Base-by-base conservation (phyloP, 140 eudicot species). In the Anethum foeniculum region DNA sequence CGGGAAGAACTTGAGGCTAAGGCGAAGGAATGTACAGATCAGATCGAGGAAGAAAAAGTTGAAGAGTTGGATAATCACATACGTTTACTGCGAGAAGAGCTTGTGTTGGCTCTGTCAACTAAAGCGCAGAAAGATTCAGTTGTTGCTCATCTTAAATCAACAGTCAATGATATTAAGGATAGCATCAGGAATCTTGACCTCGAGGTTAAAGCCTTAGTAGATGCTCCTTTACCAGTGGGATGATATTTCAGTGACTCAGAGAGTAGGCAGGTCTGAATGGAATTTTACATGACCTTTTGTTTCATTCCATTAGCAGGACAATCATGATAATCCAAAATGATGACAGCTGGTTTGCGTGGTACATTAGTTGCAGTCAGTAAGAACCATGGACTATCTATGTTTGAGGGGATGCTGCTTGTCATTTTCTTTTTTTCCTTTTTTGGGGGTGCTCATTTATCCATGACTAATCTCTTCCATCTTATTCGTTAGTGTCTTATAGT, bases 51-150 rank as follows among this genome's bases (percentile, higher is more conserved):
- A 69, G 78, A 30, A 62, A 94, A 88, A 75, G 79, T 90, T 3
- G 39, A 32, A 1, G 89, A 83, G 75, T 64, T 94, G 0, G 80
- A 82, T 1, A 87, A 85, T 80, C 84, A 82, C 81, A 81, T 92
- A 15, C n/a, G 25, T 81, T 85, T 86, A 83, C 68, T 94, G 80
- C 86, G 82, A 78, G 91, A 82, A 48, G 86, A 69, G 81, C 88
- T 58, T 3, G 72, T 82, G 7, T 60, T 65, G 11, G 81, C 77
- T 12, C 1, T 60, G 79, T 41, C 84, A 3, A 64, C 19, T 38
- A 86, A 82, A 82, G 85, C 80, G 75, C 71, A 23, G 44, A 80
- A 75, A 77, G 80, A 78, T 49, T 64, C 75, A 8, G 88, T 87
- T 60, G 77, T 93, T 41, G 81, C n/a, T 28, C 21, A 14, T 0